Evolutionary conservation across 352 stramenopile species (phyloP), one percentile per base, ranked within the genome.

Genomic region (Globisporangium cederbergense): DNA sequence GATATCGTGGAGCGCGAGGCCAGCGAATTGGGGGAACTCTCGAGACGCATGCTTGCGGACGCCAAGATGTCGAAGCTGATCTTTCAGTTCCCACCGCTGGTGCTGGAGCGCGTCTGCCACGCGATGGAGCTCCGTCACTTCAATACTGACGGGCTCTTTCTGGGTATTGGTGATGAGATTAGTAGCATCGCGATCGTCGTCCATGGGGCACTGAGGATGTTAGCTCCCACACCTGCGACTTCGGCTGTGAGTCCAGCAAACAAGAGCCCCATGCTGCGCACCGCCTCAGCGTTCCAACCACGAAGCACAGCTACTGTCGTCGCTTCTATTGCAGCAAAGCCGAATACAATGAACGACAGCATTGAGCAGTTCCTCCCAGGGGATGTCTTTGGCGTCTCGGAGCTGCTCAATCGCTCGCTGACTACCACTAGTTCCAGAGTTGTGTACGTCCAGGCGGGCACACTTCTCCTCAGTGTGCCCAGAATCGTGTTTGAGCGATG

Each of bases 61-160:
- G 11, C 66, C 11, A 66, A 55, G 0, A 36, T 82, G 16, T 73
- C 58, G 14, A 86, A 76, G 52, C 66, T 76, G 36, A 73, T 86
- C 32, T 81, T 79, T 58, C 81, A 90, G 62, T 77, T 90, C 52
- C 76, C 81, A 1, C 79, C 79, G 0, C 49, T 87, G 10, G 74
- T 88, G 6, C 60, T 88, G 14, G 81, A 88, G 32, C 71, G 81
- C 1, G 46, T 90, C 6, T 77, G 71, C 36, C 67, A 87, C 53
- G 64, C 69, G 20, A 76, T 89, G 62, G 64, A 85, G 36, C 43
- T 82, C 1, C 62, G 66, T 3, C 67, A 77, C 3, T 75, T 70
- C 46, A n/a, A 61, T 7, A 10, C 60, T 2, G 46, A 67, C 11
- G 30, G 38, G 36, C 32, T 68, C 57, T 32, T 78, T 45, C 11